A percentile compares a stretch with the other conserved stretches of the same genome.
phyloP scores from a whole-genome alignment of 1,139 yeast genomes.

The Wickerhamomyces sp. region DNA sequence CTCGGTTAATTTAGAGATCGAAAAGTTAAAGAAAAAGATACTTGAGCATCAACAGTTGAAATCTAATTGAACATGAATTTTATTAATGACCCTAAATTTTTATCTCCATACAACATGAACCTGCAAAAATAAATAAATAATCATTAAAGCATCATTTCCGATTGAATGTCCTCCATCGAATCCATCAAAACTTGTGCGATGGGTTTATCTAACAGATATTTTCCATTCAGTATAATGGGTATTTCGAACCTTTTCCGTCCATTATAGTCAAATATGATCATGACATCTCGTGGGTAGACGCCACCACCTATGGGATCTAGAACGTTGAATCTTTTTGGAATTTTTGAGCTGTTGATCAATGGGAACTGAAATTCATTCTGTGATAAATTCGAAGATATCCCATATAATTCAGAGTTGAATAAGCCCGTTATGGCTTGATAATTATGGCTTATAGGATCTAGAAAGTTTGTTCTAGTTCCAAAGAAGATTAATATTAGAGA shows the following conservation, averaged over 20 bases:
- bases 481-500: conserved; percentile 20
- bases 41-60: conserved; percentile 42
- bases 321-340: conserved; percentile 29
- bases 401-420: conserved; percentile 15
- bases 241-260: conserved; percentile 20
- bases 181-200: conserved; percentile 25
- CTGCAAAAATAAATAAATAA: background rate
- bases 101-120: background rate
- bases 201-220: conserved; percentile 22
- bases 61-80: conserved; percentile 2
- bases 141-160: conserved; percentile 1
- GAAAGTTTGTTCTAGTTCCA: conserved; percentile 18
- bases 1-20: conserved; percentile 56
- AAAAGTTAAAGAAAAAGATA: conserved; percentile 46
- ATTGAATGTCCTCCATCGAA: conserved; percentile 17
- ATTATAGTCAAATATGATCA: conserved; percentile 30
- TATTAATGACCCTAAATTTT: background rate
- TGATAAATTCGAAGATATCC: conserved; percentile 15
- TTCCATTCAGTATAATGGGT: conserved; percentile 15
- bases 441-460: conserved; percentile 8
- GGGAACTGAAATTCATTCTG: conserved; percentile 16
- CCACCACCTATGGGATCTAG: conserved; percentile 47
- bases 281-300: conserved; percentile 37
- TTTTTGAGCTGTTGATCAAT: conserved; percentile 13
- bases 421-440: conserved; percentile 3